A percentile compares a stretch with the other conserved stretches of the same genome.
Evolutionary conservation across 179 eudicot species (phyloP).

Genomic region (Actinidia arguta): DNA sequence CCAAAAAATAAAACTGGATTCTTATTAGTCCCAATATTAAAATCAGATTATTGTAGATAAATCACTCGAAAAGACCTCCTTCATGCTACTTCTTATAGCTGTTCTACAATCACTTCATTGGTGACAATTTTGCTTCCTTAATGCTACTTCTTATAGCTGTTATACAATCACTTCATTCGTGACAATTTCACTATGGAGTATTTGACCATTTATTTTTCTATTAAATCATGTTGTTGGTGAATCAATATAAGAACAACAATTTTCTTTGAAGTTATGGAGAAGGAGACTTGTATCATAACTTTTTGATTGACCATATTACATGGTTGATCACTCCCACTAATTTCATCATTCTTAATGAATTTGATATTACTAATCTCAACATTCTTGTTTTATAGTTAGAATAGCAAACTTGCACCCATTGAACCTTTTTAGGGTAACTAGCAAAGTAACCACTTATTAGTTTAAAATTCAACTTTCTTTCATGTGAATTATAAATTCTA

Average conservation of each 20-base stretch:
- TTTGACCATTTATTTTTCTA: background rate
- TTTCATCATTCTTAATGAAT: too few relatives aligned
- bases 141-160: background rate
- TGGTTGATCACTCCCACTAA: background rate
- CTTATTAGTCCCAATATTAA: background rate
- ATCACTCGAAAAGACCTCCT: background rate
- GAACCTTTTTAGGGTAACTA: too few relatives aligned
- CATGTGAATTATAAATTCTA: too few relatives aligned
- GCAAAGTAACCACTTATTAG: too few relatives aligned
- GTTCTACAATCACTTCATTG: constrained; percentile 2
- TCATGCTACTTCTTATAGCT: background rate
- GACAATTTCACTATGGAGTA: background rate
- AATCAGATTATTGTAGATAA: background rate
- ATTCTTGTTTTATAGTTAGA: too few relatives aligned
- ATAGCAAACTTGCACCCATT: too few relatives aligned
- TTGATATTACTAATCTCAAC: too few relatives aligned
- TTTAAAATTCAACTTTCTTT: too few relatives aligned
- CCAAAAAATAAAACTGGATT: background rate
- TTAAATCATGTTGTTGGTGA: background rate
- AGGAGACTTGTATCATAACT: background rate
- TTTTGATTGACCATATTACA: background rate
- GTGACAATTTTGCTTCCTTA: background rate
- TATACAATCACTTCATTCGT: background rate
- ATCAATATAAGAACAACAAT: background rate
- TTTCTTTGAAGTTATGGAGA: background rate